Evolutionary conservation across 495 filamentous ascomycete genomes (phyloP), one percentile per base, ranked within the genome.

Genomic region (Penicillium bovifimosum): DNA sequence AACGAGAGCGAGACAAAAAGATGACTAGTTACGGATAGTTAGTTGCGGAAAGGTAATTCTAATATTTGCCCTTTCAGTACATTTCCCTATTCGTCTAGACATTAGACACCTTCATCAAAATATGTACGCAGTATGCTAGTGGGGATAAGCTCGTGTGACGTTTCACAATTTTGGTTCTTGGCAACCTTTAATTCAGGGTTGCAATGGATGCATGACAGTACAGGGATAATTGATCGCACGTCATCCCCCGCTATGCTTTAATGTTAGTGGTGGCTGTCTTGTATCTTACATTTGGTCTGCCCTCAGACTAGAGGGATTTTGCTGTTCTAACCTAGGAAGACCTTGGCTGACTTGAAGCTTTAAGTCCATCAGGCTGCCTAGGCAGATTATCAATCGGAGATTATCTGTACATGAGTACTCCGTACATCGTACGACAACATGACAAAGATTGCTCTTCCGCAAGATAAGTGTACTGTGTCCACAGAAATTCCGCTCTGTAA

Each of bases 91-190:
- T 52, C 40, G 43, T 54, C 48, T 17, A 39, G 18, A 52, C 44
- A 51, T 55, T 64, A 57, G 55, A 62, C 52, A 62, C 55, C 43
- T 58, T 60, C 61, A 71, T 68, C 67, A 24, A 2, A 24, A 24
- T 4, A 2, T 24, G 2, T 24, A 24, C 4, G 20, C 4, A 65
- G 20, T 24, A 65, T 71, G 65, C 62, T 67, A 64, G 66, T 73
- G 70, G 70, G 70, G 70, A 73, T 73, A 71, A 73, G 66, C 66
- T 70, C 67, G 67, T 70, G 68, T 59, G 65, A 71, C 68, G 66
- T 73, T 71, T 66, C 70, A 73, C 68, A 56, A 56, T 64, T 61
- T 44, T 33, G 59, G 47, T 40, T 52, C 62, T 65, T 65, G 60
- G 60, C 59, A 60, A 65, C 42, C 54, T 60, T 65, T 65, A 58